Evolutionary conservation across 176 grass and related monocot species (phyloP), one percentile per base, ranked within the genome.

Genomic region (Phoenix roebelenii): DNA sequence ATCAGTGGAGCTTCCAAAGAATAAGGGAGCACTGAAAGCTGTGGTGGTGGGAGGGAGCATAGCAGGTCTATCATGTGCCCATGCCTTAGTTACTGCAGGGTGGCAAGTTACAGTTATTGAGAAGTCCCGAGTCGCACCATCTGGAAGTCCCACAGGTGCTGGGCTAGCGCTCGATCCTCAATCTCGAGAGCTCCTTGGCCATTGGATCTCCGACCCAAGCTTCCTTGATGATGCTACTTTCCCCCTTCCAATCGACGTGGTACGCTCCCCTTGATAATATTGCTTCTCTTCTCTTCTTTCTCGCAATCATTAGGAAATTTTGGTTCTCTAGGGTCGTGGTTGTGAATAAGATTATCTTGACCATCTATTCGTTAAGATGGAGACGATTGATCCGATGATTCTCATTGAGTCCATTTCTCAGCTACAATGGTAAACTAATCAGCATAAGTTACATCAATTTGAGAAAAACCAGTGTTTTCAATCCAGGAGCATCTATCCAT

Each of bases 11-110:
- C 16, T 3, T 23, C 61, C 50, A 18, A 74, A 72, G 70, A 44
- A 10, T 10, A 14, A 44, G 35, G 3, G 35, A 44, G 10, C 9
- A 9, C 84, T 54, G 5, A 67, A 70, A 63, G 51, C 81, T 15
- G 69, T 82, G 58, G 81, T 79, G 5, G 79, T 88, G 63, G 87
- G 93, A 63, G 84, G 93, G 64, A 85, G 93, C 78, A 80, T 92
- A 16, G 81, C 87, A 5, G 84, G 93, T n/a, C 55, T 92, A 25
- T 80, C 78, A 2, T 91, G 87, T 70, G 93, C 87, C 10, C 93
- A 91, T 59, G 93, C 84, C 50, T 65, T 70, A 23, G 72, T 83
- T 51, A 60, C 39, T 5, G 80, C 63, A 50, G 84, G 84, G 15
- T 91, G 87, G 92, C 56, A 79, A 15, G 63, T 25, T 26, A 65